These are phyloP conservation scores for Acacia pycnantha DNA, from an alignment of 331 rosid genomes.

Conservation along the genomic window DNA sequence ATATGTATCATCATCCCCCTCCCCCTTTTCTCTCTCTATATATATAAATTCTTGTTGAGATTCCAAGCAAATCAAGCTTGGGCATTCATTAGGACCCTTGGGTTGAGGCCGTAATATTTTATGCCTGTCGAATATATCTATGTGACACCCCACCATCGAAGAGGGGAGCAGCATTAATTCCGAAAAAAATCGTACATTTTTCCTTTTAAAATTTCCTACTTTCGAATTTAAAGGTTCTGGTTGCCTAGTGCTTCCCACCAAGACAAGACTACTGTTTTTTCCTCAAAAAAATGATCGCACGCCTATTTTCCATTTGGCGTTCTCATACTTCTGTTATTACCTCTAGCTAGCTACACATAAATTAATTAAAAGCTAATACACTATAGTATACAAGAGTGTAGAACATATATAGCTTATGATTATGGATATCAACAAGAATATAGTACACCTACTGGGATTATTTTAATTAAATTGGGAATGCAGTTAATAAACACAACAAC, in stretches of 20 bases:
- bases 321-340: background rate
- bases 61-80: conserved; percentile 15
- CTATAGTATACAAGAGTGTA: background rate
- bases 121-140: conserved; percentile 21
- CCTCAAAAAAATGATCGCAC: background rate
- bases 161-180: conserved; percentile 14
- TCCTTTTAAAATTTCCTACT: background rate
- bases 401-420: background rate
- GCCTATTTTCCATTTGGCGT: background rate
- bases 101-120: conserved; percentile 11
- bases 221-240: background rate
- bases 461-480: background rate
- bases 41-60: conserved; percentile 16
- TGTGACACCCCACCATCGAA: conserved; percentile 14
- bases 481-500: background rate
- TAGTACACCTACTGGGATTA: background rate
- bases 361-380: background rate
- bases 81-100: conserved; percentile 7
- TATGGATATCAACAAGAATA: background rate
- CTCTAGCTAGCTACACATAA: background rate
- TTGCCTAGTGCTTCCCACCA: conserved; percentile 21
- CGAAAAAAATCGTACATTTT: conserved; percentile 14
- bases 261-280: background rate
- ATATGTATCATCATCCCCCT: background rate
- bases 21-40: too few relatives aligned